These are phyloP conservation scores for Hymenoscyphus infarciens DNA, from an alignment of 2,329 filamentous ascomycete genomes.

Conservation along the genomic window DNA sequence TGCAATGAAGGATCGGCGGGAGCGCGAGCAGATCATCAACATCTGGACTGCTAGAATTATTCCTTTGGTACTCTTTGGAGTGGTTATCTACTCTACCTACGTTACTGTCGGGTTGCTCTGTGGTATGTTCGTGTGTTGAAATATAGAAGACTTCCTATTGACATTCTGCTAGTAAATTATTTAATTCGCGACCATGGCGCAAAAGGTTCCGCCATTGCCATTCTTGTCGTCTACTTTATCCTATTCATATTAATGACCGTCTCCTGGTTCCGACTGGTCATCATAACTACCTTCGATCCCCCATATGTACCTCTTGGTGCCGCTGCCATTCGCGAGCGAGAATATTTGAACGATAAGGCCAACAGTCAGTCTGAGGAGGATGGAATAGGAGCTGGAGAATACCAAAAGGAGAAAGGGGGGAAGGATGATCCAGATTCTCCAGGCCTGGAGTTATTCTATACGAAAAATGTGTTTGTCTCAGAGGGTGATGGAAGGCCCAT, in stretches of 20 bases:
- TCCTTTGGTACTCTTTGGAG: conserved; percentile 63
- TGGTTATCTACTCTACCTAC: conserved; percentile 68
- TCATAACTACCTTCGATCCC: conserved; percentile 65
- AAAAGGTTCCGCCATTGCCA: conserved; percentile 57
- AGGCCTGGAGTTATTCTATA: conserved; percentile 74
- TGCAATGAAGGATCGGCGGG: conserved; percentile 7
- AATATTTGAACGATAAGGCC: conserved; percentile 27
- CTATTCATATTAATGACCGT: conserved; percentile 63
- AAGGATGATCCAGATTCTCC: conserved; percentile 52
- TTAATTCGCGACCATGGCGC: conserved; percentile 51
- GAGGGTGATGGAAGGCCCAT: conserved; percentile 77
- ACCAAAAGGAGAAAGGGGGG: conserved; percentile 14
- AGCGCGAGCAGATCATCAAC: conserved; percentile 22
- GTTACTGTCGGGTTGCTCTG: conserved; percentile 65
- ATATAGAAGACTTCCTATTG: conserved; percentile 11
- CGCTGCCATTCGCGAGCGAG: conserved; percentile 25
- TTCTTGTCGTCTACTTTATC: conserved; percentile 70
- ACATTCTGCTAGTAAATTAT: conserved; percentile 58
- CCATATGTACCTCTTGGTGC: conserved; percentile 69
- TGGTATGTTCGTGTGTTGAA: conserved; percentile 47
- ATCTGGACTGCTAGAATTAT: conserved; percentile 47
- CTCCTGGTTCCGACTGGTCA: conserved; percentile 69
- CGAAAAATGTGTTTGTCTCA: conserved; percentile 79
- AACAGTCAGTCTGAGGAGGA: conserved; percentile 15
- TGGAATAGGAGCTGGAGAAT: conserved; percentile 26